Base-by-base conservation (phyloP, 225 moss, liverwort and hornwort genomes). In the Asterella californica region DNA sequence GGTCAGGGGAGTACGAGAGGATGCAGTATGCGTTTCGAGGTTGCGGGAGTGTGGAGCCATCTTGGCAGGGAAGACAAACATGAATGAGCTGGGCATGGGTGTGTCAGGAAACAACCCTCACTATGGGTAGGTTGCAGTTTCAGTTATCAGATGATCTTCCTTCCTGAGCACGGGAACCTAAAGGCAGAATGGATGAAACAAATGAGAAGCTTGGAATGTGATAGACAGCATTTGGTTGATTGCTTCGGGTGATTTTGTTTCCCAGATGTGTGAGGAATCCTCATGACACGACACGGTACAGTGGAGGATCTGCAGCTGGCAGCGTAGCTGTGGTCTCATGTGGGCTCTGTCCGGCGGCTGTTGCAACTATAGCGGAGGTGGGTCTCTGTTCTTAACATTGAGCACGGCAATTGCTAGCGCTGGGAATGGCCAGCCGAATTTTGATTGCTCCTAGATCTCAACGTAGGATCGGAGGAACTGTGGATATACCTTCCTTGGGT, bases 51-150 rank as follows among this genome's bases (percentile, higher is more conserved):
- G 77, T 60, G 77, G 77, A 61, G 57, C 59, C 22, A 77, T 77
- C 27, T 77, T 77, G 15, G 77, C 61, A n/a, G 77, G 77, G 59
- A 77, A 77, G 77, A 77, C 77, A n/a, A 77, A 77, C 59, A 77
- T 77, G 77, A 77, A 77, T 34, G 77, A 77, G 34, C 77, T 77
- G n/a, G 77, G 77, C 36, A 33, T 77, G 57, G 77, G 77, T 33
- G 77, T 77, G 19, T 29, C 55, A 30, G 77, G 77, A 27, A 77
- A 77, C 77, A 77, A 77, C 59, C 55, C 77, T 54, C 77, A 77
- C 30, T 77, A 77, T 42, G 77, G 77, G 77, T 77, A 59, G 34
- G 77, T 57, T 30, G 2, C 54, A 15, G 19, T 33, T 33, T 5
- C 7, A 62, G 30, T 57, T 4, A 38, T 15, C 59, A 33, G 12